These are phyloP conservation scores for Monilinia fructigena DNA, from an alignment of 2,329 filamentous ascomycete genomes.

Conservation along the genomic window DNA sequence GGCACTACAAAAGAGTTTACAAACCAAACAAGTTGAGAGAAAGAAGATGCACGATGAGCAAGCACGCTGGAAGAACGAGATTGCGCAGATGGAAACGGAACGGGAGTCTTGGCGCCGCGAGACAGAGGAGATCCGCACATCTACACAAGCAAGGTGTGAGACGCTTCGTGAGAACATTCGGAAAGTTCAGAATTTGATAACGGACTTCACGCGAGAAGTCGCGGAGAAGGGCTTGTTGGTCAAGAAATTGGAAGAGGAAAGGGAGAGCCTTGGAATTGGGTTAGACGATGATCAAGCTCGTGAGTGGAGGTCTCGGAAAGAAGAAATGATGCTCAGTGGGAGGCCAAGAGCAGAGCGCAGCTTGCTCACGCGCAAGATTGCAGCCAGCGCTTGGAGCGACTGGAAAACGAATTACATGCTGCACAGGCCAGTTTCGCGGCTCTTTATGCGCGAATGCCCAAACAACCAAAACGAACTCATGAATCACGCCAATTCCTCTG, in stretches of 20 bases:
- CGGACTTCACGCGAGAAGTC: slow-evolving; percentile 66
- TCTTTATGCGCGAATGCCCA: slow-evolving; percentile 32
- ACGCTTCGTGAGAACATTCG: slow-evolving; percentile 56
- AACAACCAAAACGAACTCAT: slow-evolving; percentile 36
- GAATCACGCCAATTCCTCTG: slow-evolving; percentile 40
- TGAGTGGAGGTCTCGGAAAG: slow-evolving; percentile 35
- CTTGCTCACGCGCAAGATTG: slow-evolving; percentile 31
- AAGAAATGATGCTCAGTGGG: slow-evolving; percentile 39
- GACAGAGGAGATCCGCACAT: slow-evolving; percentile 50
- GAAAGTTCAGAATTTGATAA: slow-evolving; percentile 57
- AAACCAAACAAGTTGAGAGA: slow-evolving; percentile 67
- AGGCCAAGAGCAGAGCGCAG: slow-evolving; percentile 34
- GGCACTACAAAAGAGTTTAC: slow-evolving; percentile 71
- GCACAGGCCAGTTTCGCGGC: slow-evolving; percentile 28
- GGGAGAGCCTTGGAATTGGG: slow-evolving; percentile 62
- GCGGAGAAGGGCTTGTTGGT: slow-evolving; percentile 69
- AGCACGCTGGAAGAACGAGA: slow-evolving; percentile 64
- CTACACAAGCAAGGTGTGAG: slow-evolving; percentile 52
- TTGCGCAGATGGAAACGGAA: slow-evolving; percentile 58
- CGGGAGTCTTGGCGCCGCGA: slow-evolving; percentile 55
- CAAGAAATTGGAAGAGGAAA: slow-evolving; percentile 69
- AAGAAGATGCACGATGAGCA: slow-evolving; percentile 70
- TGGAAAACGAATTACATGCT: slow-evolving; percentile 31
- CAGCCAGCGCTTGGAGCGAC: slow-evolving; percentile 31
- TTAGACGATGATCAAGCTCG: slow-evolving; percentile 53